Evolutionary conservation across 768 basidiomycete genomes (phyloP), one percentile per base, ranked within the genome.

Genomic region (Mycena kentingensis): DNA sequence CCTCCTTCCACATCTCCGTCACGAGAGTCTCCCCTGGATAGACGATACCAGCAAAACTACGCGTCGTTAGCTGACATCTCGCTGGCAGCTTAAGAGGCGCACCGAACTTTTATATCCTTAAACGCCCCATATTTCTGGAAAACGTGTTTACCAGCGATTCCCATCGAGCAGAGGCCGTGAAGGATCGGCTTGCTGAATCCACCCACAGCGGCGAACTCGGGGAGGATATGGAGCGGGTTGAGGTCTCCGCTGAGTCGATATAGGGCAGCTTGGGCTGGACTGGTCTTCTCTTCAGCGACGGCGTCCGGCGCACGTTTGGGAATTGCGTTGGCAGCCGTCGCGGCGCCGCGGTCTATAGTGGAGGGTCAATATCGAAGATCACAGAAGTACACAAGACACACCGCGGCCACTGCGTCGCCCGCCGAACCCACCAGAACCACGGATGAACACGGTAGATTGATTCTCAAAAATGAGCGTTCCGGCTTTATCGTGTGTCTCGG

Each of bases 1-100:
- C 90, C 62, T 97, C 93, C 68, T 94, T 97, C 97, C 97, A 99
- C 96, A 98, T 98, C 67, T 92, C 85, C 0, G 96, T 99, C 13
- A 93, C 76, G 46, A 98, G 79, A 2, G 96, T 98, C 71, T 98
- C 94, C 0, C 95, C 96, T 2, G 96, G 97, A 66, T 88, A 95
- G 21, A 98, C 93, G 2, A 92, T 84, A 3, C 93, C 93, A 0
- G 88, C 83, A 69, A 98, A 96, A 28, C 89, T 89, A n/a, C 24
- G 21, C 21, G 35, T 22, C 13, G 39, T 18, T 29, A 29, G 39
- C 21, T 27, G 19, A 24, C 22, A 10, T 8, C 24, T 34, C 25
- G 3, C 51, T 44, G 26, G 34, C 15, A 29, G 28, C 11, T 29
- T 31, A 35, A 7, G 13, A 19, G 19, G 70, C 82, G 65, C 64